phyloP scores from a whole-genome alignment of 768 basidiomycete species.

The Coprinellus micaceus region DNA sequence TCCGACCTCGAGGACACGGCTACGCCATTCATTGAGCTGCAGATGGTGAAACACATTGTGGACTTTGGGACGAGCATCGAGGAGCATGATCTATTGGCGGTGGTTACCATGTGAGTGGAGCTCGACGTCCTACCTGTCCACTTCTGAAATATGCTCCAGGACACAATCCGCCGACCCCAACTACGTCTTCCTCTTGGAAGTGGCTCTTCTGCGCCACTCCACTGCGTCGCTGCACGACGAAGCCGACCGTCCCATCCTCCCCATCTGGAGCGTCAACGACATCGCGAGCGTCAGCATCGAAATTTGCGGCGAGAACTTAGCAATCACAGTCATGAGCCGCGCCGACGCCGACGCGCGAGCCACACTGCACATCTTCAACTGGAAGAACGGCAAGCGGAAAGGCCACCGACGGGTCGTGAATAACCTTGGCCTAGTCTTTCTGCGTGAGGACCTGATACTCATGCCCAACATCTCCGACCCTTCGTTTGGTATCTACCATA shows the following conservation, averaged over 20 bases:
- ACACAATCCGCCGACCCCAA: background rate
- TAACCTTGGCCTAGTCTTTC: conserved; percentile 14
- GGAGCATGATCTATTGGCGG: conserved; percentile 18
- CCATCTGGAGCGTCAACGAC: background rate
- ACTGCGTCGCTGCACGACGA: conserved; percentile 13
- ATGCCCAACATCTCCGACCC: conserved; percentile 2
- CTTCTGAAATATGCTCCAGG: background rate
- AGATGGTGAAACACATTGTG: conserved; percentile 10
- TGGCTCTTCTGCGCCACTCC: conserved; percentile 17
- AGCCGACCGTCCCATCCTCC: conserved; percentile 6
- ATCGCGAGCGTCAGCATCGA: conserved; percentile 9
- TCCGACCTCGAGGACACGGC: background rate
- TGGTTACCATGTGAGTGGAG: conserved; percentile 13
- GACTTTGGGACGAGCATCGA: conserved; percentile 20
- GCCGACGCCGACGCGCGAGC: background rate
- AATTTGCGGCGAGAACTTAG: conserved; percentile 12
- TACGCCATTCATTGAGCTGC: conserved; percentile 3
- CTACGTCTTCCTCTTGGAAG: background rate
- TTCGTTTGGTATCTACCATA: conserved; percentile 10
- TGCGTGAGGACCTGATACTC: conserved; percentile 13
- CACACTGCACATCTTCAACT: conserved; percentile 10
- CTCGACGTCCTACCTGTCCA: background rate
- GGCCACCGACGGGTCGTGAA: background rate
- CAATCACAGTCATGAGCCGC: background rate
- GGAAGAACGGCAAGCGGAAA: conserved; percentile 13